Evolutionary conservation across 78 protist genomes (phyloP).

Genomic region (Emiliania huxleyi): DNA sequence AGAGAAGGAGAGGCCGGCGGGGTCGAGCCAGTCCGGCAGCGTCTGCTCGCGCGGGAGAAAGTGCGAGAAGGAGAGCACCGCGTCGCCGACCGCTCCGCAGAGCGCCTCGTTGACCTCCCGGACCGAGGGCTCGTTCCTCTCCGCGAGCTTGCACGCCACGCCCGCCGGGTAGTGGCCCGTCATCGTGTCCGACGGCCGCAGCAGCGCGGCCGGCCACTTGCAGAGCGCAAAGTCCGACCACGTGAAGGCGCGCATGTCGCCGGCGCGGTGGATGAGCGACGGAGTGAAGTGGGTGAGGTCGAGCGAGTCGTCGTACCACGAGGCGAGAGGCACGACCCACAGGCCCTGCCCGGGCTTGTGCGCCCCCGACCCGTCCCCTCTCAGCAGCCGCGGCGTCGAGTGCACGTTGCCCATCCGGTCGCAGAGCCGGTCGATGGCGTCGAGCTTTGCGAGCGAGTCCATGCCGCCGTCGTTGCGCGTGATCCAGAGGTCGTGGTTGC

Average conservation of each 20-base stretch:
- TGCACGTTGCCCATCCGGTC: neutral
- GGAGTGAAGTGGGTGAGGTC: neutral
- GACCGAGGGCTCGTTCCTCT: neutral
- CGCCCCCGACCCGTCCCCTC: neutral
- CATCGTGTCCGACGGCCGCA: neutral
- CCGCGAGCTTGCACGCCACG: neutral
- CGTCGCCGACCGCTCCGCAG: neutral
- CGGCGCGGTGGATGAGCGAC: neutral
- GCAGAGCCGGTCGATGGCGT: neutral
- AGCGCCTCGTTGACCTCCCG: neutral
- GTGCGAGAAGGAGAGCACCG: neutral
- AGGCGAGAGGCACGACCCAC: neutral
- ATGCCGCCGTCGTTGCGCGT: neutral
- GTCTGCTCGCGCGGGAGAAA: neutral
- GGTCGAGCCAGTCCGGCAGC: neutral
- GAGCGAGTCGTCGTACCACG: constrained; percentile 25
- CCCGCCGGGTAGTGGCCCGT: neutral
- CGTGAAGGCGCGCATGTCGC: neutral
- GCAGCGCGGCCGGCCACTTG: neutral
- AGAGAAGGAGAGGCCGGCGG: neutral
- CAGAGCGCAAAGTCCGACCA: neutral
- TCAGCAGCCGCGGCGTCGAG: neutral
- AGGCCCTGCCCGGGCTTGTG: neutral
- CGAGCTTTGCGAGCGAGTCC: constrained; percentile 14
- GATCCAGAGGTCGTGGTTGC: constrained; percentile 30